Conservation (phyloP, 2,329 filamentous ascomycete species). For the Biscogniauxia mediterranea region DNA sequence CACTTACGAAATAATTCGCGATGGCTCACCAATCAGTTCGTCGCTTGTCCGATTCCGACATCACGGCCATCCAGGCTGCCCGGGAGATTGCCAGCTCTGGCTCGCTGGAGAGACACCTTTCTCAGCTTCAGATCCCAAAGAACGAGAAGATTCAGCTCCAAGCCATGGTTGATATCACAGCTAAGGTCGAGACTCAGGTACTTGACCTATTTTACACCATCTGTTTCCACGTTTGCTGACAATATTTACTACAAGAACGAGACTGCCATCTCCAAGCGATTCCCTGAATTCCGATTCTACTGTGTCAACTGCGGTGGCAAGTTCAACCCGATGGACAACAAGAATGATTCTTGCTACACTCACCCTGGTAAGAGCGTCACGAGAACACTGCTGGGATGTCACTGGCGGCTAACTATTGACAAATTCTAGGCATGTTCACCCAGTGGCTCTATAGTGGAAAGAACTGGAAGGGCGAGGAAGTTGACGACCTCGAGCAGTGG, state of each 20-base stretch:
- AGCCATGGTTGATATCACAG: too few relatives aligned
- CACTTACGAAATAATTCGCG: too few relatives aligned
- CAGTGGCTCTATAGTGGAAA: not conserved
- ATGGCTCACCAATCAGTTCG: too few relatives aligned
- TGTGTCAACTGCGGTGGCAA: not conserved
- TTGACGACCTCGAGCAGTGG: not conserved
- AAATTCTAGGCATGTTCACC: not conserved
- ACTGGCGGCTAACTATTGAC: not conserved
- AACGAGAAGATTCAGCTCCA: too few relatives aligned
- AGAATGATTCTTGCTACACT: not conserved
- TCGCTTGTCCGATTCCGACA: too few relatives aligned
- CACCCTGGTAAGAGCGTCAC: not conserved
- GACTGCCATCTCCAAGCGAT: not conserved
- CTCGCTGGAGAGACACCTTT: too few relatives aligned
- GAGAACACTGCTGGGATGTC: not conserved
- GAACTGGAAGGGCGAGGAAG: conserved; percentile 1
- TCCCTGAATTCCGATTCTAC: not conserved
- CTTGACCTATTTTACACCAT: too few relatives aligned
- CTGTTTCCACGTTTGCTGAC: too few relatives aligned
- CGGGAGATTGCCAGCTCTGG: too few relatives aligned
- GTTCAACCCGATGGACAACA: not conserved
- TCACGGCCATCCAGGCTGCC: too few relatives aligned
- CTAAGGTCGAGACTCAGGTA: too few relatives aligned
- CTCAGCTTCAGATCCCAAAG: too few relatives aligned
- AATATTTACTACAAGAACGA: not conserved